A percentile compares a stretch with the other conserved stretches of the same genome.
phyloP scores from a whole-genome alignment of 2,329 filamentous ascomycete species.

The Alternaria brassicicola region DNA sequence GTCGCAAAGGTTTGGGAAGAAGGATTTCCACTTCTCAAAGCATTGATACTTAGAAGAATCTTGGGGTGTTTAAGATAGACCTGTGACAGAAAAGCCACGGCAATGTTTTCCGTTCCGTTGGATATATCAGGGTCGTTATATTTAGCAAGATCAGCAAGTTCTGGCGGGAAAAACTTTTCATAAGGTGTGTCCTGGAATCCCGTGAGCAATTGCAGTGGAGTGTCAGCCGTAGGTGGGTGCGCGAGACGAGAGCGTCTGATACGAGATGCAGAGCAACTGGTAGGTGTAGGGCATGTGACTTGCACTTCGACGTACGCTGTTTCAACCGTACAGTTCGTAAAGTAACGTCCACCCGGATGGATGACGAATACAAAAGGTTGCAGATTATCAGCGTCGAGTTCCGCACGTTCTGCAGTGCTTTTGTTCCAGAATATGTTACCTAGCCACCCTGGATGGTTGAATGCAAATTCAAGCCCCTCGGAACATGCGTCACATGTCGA shows the following conservation, averaged over 20 bases:
- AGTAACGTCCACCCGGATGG: too few species aligned
- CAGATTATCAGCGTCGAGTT: background rate
- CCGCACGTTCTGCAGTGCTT: background rate
- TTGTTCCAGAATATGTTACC: background rate
- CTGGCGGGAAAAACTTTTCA: too few species aligned
- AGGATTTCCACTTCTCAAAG: too few species aligned
- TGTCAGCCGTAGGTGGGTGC: background rate
- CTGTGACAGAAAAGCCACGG: background rate
- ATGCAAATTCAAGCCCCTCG: background rate
- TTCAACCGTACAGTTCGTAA: background rate
- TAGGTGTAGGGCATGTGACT: background rate
- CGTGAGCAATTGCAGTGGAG: too few species aligned
- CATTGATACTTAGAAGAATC: too few species aligned
- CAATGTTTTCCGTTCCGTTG: background rate
- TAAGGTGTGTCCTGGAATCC: too few species aligned
- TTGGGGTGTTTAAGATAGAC: too few species aligned
- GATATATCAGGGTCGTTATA: too few species aligned
- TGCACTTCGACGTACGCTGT: background rate
- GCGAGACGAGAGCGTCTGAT: background rate
- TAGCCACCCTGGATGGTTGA: background rate
- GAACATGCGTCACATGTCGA: background rate
- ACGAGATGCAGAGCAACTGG: background rate
- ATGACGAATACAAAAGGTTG: background rate
- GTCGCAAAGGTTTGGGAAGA: background rate
- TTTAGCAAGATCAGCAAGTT: too few species aligned